Base-by-base conservation (phyloP, 805 yeast species). In the Cyberlindnera subsufficiens region DNA sequence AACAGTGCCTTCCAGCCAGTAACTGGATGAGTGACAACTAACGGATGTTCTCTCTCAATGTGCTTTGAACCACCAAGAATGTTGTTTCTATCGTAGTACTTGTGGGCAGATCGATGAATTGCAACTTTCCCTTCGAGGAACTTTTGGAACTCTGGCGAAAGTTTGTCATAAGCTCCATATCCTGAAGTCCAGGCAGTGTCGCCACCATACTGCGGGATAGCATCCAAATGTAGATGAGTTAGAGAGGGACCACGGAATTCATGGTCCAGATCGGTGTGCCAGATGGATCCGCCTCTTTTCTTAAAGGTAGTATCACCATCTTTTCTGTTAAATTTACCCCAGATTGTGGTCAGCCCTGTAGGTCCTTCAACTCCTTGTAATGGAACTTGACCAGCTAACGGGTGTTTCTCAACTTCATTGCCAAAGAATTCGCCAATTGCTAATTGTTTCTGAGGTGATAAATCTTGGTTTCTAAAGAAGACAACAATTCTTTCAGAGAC, bases 1-100 rank as follows among this genome's bases (percentile, higher is more conserved):
- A 64, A 77, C 49, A 77, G 59, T 2, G 77, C 62, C 59, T 78
- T 78, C 80, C 79, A 73, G 22, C 81, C 81, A 35, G 83, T 78
- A 14, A 70, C 78, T 7, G 84, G 83, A 50, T 78, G 78, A 30
- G 82, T 77, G 59, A 80, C 69, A 32, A 78, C 68, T 17, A 78
- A 49, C 1, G 82, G 82, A 56, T 78, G 83, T 40, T 67, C 75
- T 54, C 78, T 68, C 51, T 71, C 78, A 43, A 75, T 61, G 42
- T 63, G 64, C 43, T 63, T 65, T n/a, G 71, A 70, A 31, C 77
- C 78, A 39, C 58, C 56, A 32, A 74, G 60, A 10, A 75, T 76
- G 37, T 70, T 64, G 33, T 65, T 56, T 36, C 74, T 61, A 42
- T 68, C 68, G 34, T 62, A 49, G 47, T 65, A 70, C 7, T 46